phyloP scores from a whole-genome alignment of 108 stramenopile genomes.

The Cyclotella distinguenda region DNA sequence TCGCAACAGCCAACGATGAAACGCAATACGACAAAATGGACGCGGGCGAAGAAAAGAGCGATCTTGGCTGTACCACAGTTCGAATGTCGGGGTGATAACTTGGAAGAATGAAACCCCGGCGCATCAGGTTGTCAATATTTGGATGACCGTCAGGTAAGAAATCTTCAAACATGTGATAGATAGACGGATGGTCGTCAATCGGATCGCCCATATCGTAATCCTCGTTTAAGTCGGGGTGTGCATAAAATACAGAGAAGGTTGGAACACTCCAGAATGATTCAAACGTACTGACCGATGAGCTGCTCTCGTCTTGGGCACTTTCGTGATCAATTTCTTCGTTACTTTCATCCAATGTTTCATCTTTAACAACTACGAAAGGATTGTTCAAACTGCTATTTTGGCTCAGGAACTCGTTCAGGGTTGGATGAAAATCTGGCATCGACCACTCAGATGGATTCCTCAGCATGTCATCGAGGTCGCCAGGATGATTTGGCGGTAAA shows the following conservation, averaged over 20 bases:
- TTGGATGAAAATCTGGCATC: slow-evolving; percentile 8
- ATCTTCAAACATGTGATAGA: slow-evolving; percentile 23
- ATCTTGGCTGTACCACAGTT: slow-evolving; percentile 2
- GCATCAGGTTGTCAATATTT: slow-evolving; percentile 26
- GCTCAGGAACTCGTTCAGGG: background rate
- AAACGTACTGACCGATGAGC: background rate
- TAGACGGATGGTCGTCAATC: slow-evolving; percentile 23
- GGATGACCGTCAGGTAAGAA: slow-evolving; percentile 23
- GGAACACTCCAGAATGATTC: background rate
- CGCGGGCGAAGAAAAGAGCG: slow-evolving; percentile 15
- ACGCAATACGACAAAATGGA: slow-evolving; percentile 15
- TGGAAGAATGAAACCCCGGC: slow-evolving; percentile 22
- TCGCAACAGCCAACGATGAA: background rate
- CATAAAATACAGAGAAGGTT: slow-evolving; percentile 17
- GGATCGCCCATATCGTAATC: slow-evolving; percentile 15
- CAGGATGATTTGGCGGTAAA: slow-evolving; percentile 6
- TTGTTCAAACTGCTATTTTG: background rate
- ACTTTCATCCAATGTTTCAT: background rate
- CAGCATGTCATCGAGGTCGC: slow-evolving; percentile 11
- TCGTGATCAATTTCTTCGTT: background rate
- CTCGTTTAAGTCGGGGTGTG: slow-evolving; percentile 13
- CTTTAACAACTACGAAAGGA: background rate
- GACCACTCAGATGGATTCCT: background rate
- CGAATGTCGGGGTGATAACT: slow-evolving; percentile 27
- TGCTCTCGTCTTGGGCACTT: background rate